These are phyloP conservation scores for Pichia sp. DNA, from an alignment of 1,139 yeast species.

Conservation along the genomic window DNA sequence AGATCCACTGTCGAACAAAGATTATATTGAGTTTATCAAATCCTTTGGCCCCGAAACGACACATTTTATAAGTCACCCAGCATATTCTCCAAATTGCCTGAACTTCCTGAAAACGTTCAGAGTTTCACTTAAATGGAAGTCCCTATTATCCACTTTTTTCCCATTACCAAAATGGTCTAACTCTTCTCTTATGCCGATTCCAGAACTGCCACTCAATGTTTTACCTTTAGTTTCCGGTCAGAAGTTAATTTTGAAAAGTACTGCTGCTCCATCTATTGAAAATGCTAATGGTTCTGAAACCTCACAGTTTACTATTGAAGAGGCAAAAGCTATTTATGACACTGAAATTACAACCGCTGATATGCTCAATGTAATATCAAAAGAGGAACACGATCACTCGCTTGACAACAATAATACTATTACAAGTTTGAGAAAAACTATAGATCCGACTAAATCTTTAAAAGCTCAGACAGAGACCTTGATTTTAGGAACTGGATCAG, in stretches of 20 bases:
- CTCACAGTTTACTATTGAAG: conserved; percentile 1
- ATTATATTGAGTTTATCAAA: conserved; percentile 37
- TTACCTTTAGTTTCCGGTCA: conserved; percentile 24
- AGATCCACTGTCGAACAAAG: conserved; percentile 27
- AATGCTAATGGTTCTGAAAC: conserved; percentile 6
- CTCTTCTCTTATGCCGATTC: conserved; percentile 11
- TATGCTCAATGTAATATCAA: conserved; percentile 6
- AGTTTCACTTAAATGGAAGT: conserved; percentile 48
- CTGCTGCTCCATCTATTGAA: conserved; percentile 6
- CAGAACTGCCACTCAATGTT: conserved; percentile 10
- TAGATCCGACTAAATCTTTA: conserved; percentile 17
- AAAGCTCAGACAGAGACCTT: conserved; percentile 58
- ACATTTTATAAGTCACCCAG: conserved; percentile 66
- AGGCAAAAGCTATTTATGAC: conserved; percentile 31
- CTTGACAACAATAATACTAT: conserved; percentile 1
- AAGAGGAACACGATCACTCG: conserved; percentile 8
- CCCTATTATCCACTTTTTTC: conserved; percentile 35
- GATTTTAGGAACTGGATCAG: conserved; percentile 91
- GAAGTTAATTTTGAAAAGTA: conserved; percentile 11
- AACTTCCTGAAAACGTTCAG: conserved; percentile 49
- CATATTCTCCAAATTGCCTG: conserved; percentile 53
- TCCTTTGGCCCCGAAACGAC: conserved; percentile 41
- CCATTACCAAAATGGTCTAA: conserved; percentile 27
- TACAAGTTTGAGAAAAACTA: conserved; percentile 1
- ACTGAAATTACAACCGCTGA: conserved; percentile 27